Base-by-base conservation (phyloP, 2,329 filamentous ascomycete species). In the Exserohilum rostratum region DNA sequence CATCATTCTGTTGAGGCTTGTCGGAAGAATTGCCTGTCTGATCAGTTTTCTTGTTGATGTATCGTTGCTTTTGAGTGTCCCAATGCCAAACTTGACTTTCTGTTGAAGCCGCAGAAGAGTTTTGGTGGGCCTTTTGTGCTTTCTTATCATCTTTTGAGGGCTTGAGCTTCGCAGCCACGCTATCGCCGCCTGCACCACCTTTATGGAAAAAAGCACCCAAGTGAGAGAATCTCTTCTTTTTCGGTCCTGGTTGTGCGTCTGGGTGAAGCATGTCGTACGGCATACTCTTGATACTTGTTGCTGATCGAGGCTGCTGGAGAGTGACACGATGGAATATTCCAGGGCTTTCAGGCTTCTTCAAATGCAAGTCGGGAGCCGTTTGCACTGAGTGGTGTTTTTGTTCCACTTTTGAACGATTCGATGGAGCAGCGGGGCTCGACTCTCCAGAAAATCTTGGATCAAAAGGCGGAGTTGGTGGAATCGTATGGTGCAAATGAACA, bases 161-260 rank as follows among this genome's bases (percentile, higher is more conserved):
- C 49, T 75, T 77, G 17, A 61, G 65, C 50, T 75, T 75, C 17
- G 53, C 51, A 6, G 69, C 58, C 12, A 50, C 37, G 5, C 55
- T 57, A 33, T 70, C 61, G 10, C 65, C 69, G 11, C 61, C 66
- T 2, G 74, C 73, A 30, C 68, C 72, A 9, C 70, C 73, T 29
- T 78, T 70, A 27, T 74, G 69, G 48, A 82, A 80, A 1, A 82
- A 57, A 30, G 72, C 76, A 4, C 78, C 77, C 10, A 82, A 58
- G 3, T 72, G 64, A 2, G 79, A 80, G 43, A 80, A 79, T 30
- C 79, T 72, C 50, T 79, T 80, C 58, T 79, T 80, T 61, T 74
- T 76, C 46, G 67, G 65, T 3, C 55, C 45, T 33, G 73, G 68
- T 12, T 66, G 57, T 9, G 58, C 50, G 5, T 50, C 51, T n/a